Evolutionary conservation across 208 protist species (phyloP), one percentile per base, ranked within the genome.

Genomic region (Trypanosoma lewisi): DNA sequence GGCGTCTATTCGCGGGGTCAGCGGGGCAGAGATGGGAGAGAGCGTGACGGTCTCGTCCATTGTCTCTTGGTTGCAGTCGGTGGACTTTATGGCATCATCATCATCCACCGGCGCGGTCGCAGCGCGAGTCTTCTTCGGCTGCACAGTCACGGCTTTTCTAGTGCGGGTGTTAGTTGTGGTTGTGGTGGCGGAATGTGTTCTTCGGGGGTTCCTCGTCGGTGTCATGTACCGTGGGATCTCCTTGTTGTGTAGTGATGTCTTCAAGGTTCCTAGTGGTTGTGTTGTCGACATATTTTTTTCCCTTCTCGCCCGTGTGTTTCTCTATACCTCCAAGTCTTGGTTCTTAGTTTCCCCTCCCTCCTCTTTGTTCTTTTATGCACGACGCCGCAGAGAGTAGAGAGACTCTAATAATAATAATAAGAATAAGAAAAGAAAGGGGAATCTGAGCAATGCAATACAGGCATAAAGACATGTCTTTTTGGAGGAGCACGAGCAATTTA

Each of bases 371-470:
- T 33, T 23, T 33, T 33, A 12, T 33, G 3, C 17, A 52, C 5
- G 21, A 52, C 17, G 17, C 9, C 8, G 17, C 25, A 36, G 30
- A 57, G 11, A 41, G 19, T 61, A 71, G 73, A 67, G 5, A 33
- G 59, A 57, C 51, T 7, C 66, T 50, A 52, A 68, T 19, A 57
- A 57, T 25, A 23, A 55, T 28, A 31, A 67, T 6, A 76, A 25
- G 36, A 45, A 67, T 16, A 72, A 30, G 2, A 59, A 63, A 27
- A 27, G 49, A 48, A n/a, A 23, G 23, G 16, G n/a, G n/a, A n/a
- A n/a, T n/a, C n/a, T n/a, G n/a, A 30, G 17, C 16, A 27, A 44
- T 7, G n/a, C 4, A 21, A 50, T 16, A 30, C n/a, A 63, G 2
- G 6, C n/a, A n/a, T n/a, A n/a, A n/a, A n/a, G n/a, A n/a, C n/a